phyloP scores from a whole-genome alignment of 257 asterid genomes.

The Nicotiana benthamiana region DNA sequence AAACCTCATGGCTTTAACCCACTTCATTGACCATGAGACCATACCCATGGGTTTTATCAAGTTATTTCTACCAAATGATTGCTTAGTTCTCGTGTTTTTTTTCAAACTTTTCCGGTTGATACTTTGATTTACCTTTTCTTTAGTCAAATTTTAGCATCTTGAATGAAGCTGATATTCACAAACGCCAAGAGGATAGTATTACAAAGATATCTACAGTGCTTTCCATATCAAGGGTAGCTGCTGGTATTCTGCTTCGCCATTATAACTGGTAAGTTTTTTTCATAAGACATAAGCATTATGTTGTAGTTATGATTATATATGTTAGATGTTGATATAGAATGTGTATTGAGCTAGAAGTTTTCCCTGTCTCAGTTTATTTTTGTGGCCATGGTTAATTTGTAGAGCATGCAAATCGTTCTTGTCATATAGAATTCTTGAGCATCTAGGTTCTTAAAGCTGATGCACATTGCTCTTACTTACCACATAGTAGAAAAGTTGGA shows the following conservation, averaged over 20 bases:
- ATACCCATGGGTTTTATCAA: too few species aligned
- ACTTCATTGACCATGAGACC: too few species aligned
- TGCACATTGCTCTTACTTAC: not conserved
- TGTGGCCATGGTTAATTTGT: not conserved
- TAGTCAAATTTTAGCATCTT: conserved; percentile 64
- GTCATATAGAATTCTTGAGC: not conserved
- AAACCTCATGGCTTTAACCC: too few species aligned
- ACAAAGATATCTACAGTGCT: conserved; percentile 68
- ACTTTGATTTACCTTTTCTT: not conserved
- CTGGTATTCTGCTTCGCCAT: conserved; percentile 83
- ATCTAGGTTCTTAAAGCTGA: not conserved
- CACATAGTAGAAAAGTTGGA: not conserved
- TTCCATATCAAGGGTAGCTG: conserved; percentile 76
- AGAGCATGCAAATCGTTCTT: not conserved
- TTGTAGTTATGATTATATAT: conserved; percentile 1
- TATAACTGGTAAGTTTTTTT: conserved; percentile 62
- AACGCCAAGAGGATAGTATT: conserved; percentile 72
- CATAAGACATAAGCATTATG: conserved; percentile 11
- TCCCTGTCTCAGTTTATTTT: not conserved
- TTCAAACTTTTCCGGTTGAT: not conserved
- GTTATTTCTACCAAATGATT: not conserved
- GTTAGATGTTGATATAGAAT: not conserved
- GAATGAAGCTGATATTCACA: conserved; percentile 70
- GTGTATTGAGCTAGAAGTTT: not conserved
- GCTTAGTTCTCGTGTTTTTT: too few species aligned